Conservation (phyloP, 805 yeast species). For the Pichia eremophila region DNA sequence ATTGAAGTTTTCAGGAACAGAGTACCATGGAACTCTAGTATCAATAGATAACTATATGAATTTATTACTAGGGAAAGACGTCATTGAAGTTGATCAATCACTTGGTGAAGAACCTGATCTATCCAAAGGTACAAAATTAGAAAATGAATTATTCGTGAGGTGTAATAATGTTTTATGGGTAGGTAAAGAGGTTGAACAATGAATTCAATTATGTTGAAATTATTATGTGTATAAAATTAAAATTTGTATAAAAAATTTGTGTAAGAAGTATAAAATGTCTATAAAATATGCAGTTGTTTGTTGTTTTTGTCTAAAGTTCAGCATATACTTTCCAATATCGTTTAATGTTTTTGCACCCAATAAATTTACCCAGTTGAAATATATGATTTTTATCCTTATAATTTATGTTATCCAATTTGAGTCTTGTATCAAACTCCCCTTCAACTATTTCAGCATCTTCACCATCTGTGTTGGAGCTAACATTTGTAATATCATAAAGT, state of each 20-base stretch:
- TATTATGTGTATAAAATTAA: too few species aligned
- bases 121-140: conserved; percentile 24
- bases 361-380: conserved; percentile 20
- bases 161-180: conserved; percentile 86
- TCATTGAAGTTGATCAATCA: conserved; percentile 36
- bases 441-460: neutral
- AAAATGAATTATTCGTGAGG: conserved; percentile 66
- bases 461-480: neutral
- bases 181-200: conserved; percentile 28
- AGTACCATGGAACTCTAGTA: conserved; percentile 68
- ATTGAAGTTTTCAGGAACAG: conserved; percentile 84
- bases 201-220: neutral
- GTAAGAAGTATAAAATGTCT: too few species aligned
- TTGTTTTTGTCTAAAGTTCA: neutral
- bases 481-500: neutral
- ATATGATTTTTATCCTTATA: conserved; percentile 11
- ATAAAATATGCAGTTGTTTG: too few species aligned
- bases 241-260: too few species aligned
- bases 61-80: conserved; percentile 54
- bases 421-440: neutral
- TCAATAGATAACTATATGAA: conserved; percentile 93
- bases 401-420: neutral
- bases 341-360: conserved; percentile 25
- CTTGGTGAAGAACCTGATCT: conserved; percentile 37
- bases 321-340: conserved; percentile 19